Percentiles rank a stretch among this genome's conserved stretches.
phyloP scores from a whole-genome alignment of 225 moss, liverwort and hornwort genomes.

The Bryum argenteum region DNA sequence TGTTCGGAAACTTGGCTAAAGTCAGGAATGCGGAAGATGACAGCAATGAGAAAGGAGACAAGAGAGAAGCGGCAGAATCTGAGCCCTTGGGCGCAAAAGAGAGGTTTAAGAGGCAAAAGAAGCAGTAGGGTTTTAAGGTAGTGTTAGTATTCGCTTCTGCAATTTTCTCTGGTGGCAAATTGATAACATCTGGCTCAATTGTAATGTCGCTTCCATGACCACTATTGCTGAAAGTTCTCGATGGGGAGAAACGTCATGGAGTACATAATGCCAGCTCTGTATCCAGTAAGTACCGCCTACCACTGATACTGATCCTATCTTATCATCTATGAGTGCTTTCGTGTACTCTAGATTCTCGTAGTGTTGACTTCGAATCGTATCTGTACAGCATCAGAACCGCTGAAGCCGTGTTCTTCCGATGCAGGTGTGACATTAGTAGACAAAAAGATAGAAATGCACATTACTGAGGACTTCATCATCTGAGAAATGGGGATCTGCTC shows the following conservation, averaged over 20 bases:
- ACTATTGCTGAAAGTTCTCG: background rate
- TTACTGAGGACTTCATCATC: constrained; percentile 15
- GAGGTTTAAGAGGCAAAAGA: constrained; percentile 80
- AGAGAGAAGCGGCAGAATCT: constrained; percentile 55
- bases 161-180: constrained; percentile 22
- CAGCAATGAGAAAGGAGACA: constrained; percentile 40
- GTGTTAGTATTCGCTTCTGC: background rate
- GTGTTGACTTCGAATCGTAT: background rate
- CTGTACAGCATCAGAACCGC: background rate
- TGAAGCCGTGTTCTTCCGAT: constrained; percentile 4
- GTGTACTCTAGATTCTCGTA: background rate
- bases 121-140: constrained; percentile 45
- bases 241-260: constrained; percentile 9
- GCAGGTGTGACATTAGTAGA: constrained; percentile 27
- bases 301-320: background rate
- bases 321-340: background rate
- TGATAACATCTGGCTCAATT: constrained; percentile 6
- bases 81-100: constrained; percentile 80
- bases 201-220: constrained; percentile 19
- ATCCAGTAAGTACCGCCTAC: constrained; percentile 29
- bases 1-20: constrained; percentile 76
- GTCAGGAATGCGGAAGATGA: constrained; percentile 49
- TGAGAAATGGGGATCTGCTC: constrained; percentile 1
- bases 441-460: constrained; percentile 10
- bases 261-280: constrained; percentile 15